Conservation (phyloP, 2,329 filamentous ascomycete species). For the Penicillium rolfsii region DNA sequence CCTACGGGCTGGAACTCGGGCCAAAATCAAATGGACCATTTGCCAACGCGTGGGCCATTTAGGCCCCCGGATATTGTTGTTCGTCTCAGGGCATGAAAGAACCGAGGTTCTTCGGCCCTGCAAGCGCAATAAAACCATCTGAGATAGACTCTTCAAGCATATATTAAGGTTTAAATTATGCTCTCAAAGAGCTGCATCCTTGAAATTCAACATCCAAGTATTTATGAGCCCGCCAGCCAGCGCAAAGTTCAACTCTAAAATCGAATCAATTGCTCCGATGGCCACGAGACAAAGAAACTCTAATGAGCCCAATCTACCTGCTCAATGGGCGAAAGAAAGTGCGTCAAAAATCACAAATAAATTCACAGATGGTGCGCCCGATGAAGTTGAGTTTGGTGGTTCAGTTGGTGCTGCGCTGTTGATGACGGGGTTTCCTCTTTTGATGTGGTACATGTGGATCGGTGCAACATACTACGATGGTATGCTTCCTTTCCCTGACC, state of each 20-base stretch:
- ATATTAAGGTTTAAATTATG: background rate
- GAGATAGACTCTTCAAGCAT: background rate
- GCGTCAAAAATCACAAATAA: background rate
- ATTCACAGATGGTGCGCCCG: conserved; percentile 6
- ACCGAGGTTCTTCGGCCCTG: background rate
- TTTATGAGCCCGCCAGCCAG: too few relatives aligned
- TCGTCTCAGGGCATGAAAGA: background rate
- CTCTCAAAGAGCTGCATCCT: background rate
- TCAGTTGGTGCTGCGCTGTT: conserved; percentile 72
- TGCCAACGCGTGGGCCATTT: background rate
- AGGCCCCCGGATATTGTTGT: background rate
- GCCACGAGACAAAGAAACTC: background rate
- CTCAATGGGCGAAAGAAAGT: background rate
- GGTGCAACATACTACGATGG: conserved; percentile 90
- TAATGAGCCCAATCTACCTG: background rate
- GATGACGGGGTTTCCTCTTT: conserved; percentile 84
- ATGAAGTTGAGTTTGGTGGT: conserved; percentile 77
- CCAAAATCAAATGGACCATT: background rate
- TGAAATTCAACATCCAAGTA: too few relatives aligned
- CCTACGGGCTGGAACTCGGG: background rate
- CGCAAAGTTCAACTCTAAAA: background rate
- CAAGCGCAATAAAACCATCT: background rate
- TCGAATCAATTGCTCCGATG: background rate
- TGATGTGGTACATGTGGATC: conserved; percentile 99
- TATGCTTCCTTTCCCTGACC: conserved; percentile 67